These are phyloP conservation scores for Pseudocohnilembus persalinus DNA, from an alignment of 169 alveolate species.

Conservation along the genomic window DNA sequence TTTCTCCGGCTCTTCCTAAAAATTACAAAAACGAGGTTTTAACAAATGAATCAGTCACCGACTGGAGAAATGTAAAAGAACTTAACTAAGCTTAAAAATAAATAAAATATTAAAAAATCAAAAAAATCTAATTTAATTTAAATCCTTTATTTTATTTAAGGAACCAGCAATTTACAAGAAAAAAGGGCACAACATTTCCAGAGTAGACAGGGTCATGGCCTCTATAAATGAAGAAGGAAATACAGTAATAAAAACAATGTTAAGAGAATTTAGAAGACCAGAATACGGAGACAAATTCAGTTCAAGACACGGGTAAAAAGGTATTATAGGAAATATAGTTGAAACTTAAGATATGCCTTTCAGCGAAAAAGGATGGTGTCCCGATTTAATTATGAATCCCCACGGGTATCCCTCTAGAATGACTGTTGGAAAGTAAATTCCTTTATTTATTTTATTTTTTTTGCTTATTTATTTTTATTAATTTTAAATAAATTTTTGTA, in stretches of 20 bases:
- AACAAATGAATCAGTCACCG: not conserved
- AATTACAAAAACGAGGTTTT: not conserved
- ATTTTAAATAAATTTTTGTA: too few relatives aligned
- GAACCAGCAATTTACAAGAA: conserved; percentile 2
- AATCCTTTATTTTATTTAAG: not conserved
- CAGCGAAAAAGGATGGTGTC: conserved; percentile 99
- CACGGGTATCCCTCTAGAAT: conserved; percentile 99
- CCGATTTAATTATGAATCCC: conserved; percentile 99
- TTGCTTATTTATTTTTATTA: too few relatives aligned
- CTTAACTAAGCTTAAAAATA: not conserved
- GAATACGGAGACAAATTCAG: conserved; percentile 98
- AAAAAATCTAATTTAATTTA: not conserved
- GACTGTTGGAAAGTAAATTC: conserved; percentile 98
- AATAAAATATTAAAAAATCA: not conserved
- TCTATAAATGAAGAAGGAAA: conserved; percentile 92
- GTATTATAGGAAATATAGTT: conserved; percentile 99
- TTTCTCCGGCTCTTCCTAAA: conserved; percentile 68
- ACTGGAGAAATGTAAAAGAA: conserved; percentile 16
- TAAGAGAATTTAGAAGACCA: conserved; percentile 95
- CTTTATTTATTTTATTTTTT: too few relatives aligned
- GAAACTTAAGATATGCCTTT: conserved; percentile 99
- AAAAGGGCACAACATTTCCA: conserved; percentile 7
- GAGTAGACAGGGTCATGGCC: conserved; percentile 94
- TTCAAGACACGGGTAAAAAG: conserved; percentile 99
- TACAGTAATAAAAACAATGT: conserved; percentile 90